phyloP scores from a whole-genome alignment of 768 basidiomycete genomes.

The Boletus sensibilis region DNA sequence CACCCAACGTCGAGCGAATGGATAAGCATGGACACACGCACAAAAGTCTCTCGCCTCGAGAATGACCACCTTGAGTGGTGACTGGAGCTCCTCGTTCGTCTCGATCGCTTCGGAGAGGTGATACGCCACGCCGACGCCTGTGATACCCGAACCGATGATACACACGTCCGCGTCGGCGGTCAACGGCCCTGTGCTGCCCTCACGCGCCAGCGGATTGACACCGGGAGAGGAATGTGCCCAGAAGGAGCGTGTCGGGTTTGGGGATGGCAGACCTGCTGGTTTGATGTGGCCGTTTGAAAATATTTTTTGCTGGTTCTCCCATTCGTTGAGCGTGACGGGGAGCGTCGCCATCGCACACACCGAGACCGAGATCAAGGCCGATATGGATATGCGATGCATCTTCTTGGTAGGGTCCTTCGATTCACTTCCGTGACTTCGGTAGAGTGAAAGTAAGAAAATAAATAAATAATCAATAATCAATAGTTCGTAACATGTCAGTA shows the following conservation, averaged over 20 bases:
- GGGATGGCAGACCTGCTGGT: conserved; percentile 46
- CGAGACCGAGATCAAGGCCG: not conserved
- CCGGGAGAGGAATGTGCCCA: conserved; percentile 59
- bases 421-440: not conserved
- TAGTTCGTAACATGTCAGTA: conserved; percentile 15
- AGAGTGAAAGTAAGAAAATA: not conserved
- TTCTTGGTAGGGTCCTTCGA: not conserved
- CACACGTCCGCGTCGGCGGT: conserved; percentile 65
- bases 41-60: conserved; percentile 88
- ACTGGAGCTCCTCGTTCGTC: conserved; percentile 1
- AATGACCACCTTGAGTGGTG: conserved; percentile 52
- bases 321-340: not conserved
- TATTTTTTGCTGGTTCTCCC: conserved; percentile 1
- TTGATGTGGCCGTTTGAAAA: conserved; percentile 2
- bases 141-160: conserved; percentile 79
- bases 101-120: conserved; percentile 49
- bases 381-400: not conserved
- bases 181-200: conserved; percentile 64
- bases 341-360: conserved; percentile 10
- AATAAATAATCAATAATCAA: conserved; percentile 1
- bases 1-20: not conserved
- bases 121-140: conserved; percentile 73
- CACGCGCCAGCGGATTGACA: conserved; percentile 64
- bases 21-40: conserved; percentile 38
- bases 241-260: conserved; percentile 68